These are phyloP conservation scores for Beauveria rudraprayagi DNA, from an alignment of 2,329 filamentous ascomycete species.

Conservation along the genomic window DNA sequence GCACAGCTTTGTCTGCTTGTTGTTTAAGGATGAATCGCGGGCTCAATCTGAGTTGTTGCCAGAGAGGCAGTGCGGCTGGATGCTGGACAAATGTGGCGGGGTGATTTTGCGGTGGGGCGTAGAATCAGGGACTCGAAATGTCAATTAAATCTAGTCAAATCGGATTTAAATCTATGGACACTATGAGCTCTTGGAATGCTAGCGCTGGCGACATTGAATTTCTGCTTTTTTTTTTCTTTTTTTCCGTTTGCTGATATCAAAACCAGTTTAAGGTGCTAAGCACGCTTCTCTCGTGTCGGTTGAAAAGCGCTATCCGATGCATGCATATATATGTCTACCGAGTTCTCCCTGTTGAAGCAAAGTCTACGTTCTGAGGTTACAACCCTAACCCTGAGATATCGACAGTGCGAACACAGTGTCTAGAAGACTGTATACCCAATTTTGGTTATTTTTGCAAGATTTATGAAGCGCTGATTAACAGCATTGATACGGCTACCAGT, in stretches of 20 bases:
- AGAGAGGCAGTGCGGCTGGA: background rate
- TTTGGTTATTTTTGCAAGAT: background rate
- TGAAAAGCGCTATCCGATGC: background rate
- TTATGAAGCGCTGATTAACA: background rate
- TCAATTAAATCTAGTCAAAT: background rate
- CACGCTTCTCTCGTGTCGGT: background rate
- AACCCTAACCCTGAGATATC: background rate
- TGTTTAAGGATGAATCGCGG: constrained; percentile 7
- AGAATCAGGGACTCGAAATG: background rate
- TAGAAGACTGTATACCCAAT: background rate
- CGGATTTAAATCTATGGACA: background rate
- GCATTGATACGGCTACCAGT: background rate
- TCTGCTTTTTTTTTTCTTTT: background rate
- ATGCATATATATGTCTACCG: background rate
- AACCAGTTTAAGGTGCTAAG: too few species aligned
- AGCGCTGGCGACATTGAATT: background rate
- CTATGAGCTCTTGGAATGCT: background rate
- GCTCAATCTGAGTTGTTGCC: background rate
- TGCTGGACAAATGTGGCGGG: background rate
- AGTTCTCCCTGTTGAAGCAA: background rate
- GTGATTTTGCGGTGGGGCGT: constrained; percentile 3
- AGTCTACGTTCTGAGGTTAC: background rate
- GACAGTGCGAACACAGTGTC: background rate
- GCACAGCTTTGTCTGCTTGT: background rate
- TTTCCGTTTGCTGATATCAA: background rate